Percentiles rank a stretch among this genome's conserved stretches.
Evolutionary conservation across 306 rosid species (phyloP).

Genomic region (Myrica gale): DNA sequence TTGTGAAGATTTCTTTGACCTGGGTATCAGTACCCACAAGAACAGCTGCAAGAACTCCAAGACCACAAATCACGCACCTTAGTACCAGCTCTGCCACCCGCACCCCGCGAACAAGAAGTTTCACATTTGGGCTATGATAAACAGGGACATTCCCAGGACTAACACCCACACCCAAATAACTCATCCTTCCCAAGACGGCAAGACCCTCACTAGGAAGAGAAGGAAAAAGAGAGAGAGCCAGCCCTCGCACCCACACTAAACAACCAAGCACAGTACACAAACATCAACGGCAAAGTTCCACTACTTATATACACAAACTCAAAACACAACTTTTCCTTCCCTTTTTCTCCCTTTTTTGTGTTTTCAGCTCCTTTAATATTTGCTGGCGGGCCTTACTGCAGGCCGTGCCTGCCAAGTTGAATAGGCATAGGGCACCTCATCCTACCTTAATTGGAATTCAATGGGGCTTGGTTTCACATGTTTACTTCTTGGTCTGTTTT

Average conservation of each 20-base stretch:
- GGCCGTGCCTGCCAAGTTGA: conserved; percentile 32
- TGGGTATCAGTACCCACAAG: conserved; percentile 86
- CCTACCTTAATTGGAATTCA: conserved; percentile 30
- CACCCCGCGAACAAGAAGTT: conserved; percentile 51
- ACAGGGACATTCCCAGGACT: conserved; percentile 82
- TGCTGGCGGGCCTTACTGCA: conserved; percentile 30
- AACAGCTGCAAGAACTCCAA: conserved; percentile 64
- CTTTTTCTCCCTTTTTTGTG: neutral
- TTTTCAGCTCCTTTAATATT: conserved; percentile 18
- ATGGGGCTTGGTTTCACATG: conserved; percentile 31
- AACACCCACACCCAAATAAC: conserved; percentile 68
- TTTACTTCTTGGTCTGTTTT: conserved; percentile 18
- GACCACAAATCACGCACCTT: conserved; percentile 57
- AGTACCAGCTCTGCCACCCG: conserved; percentile 68
- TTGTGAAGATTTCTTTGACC: conserved; percentile 56
- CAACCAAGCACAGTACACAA: neutral
- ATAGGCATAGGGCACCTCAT: conserved; percentile 26
- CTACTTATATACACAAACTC: conserved; percentile 29
- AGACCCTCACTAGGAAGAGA: conserved; percentile 19
- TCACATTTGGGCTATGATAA: conserved; percentile 46
- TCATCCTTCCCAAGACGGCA: conserved; percentile 41
- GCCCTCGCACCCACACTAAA: neutral
- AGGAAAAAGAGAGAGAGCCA: conserved; percentile 4
- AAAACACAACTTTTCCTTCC: neutral
- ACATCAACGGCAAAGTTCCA: neutral